Conservation (phyloP, 2,329 filamentous ascomycete genomes). For the Ilyonectria destructans region DNA sequence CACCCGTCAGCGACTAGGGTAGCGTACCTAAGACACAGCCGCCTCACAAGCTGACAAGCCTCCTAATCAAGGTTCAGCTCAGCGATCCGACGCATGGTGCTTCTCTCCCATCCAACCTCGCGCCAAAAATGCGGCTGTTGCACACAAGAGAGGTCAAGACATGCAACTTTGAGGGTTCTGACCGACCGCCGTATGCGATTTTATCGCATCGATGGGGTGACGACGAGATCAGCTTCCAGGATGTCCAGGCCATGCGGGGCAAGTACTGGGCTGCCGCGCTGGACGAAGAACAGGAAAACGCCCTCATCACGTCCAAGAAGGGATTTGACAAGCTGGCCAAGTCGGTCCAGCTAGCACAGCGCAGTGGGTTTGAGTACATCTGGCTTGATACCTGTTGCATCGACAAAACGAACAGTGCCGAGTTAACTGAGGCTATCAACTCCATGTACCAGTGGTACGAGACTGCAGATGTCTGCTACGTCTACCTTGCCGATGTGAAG, state of each 20-base stretch:
- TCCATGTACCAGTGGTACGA: constrained; percentile 31
- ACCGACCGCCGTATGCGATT: constrained; percentile 17
- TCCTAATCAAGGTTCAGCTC: too few species aligned
- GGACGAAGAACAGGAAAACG: background rate
- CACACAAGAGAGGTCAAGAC: background rate
- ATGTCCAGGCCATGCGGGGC: constrained; percentile 3
- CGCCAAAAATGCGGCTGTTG: background rate
- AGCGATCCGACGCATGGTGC: background rate
- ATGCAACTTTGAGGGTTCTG: background rate
- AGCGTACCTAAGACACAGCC: too few species aligned
- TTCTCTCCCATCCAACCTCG: background rate
- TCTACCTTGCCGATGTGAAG: constrained; percentile 13
- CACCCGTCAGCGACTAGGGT: too few species aligned
- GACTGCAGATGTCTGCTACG: constrained; percentile 17
- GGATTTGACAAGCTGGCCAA: constrained; percentile 20
- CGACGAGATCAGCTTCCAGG: constrained; percentile 13
- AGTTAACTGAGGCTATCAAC: constrained; percentile 28
- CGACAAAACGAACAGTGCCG: constrained; percentile 31
- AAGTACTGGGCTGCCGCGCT: background rate
- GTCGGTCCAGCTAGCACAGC: constrained; percentile 5
- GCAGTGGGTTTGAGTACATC: constrained; percentile 14
- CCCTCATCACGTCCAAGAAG: background rate
- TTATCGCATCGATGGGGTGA: constrained; percentile 29
- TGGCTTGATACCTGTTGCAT: constrained; percentile 33
- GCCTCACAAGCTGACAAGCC: too few species aligned